Evolutionary conservation across 1,139 yeast species (phyloP), one percentile per base, ranked within the genome.

Genomic region (Geotrichum bryndzae): DNA sequence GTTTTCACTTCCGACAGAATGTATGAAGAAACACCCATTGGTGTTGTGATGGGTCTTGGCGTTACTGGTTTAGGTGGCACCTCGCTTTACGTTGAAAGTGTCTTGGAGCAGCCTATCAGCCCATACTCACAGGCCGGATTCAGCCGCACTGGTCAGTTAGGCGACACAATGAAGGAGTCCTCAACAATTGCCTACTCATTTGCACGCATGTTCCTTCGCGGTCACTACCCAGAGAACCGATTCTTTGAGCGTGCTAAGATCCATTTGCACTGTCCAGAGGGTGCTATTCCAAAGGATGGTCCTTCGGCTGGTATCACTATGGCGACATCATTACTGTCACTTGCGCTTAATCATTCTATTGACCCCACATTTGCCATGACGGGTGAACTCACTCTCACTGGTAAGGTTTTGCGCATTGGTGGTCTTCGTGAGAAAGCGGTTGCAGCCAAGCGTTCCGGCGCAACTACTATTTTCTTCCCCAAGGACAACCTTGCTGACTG

Each of bases 291-390:
- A 60, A 94, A 94, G 74, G 98, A 94, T 75, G 99, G 99, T 0
- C 99, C 99, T 60, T 90, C 97, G 61, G 99, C 99, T 0, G 99
- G 99, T 79, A 87, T 92, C 60, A 90, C 98, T 0, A 90, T 92
- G 79, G 89, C 97, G 0, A 85, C 97, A 0, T 89, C 97, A 13
- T 84, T 92, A 73, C 77, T 92, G 31, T 91, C 97, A 0, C 80
- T 92, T 68, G 96, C 97, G 0, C 79, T 90, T 67, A 84, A 89
- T 70, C 82, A 79, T 68, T 80, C 77, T 5, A 70, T 75, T 13
- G 86, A 86, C 51, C 89, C 96, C 6, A 86, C 88, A 23, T 84
- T 90, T 63, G 97, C 97, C 57, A 91, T 92, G 97, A 92, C 98
- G 1, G 99, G 99, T 73, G 99, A 92, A 74, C 82, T 92, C 62